A percentile compares a stretch with the other conserved stretches of the same genome.
These are phyloP conservation scores for Vitis vinifera DNA, from an alignment of 164 flowering plant genomes.

Conservation along the genomic window ASM3070453v1 NC_081819.1:17955001-17955500, in stretches of 20 bases:
- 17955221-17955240: conserved; percentile 92
- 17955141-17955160: background rate
- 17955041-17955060: too few relatives aligned
- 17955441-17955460: too few relatives aligned
- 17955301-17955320: conserved; percentile 98
- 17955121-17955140: background rate
- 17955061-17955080: too few relatives aligned
- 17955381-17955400: background rate
- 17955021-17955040: too few relatives aligned
- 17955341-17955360: conserved; percentile 43
- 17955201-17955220: conserved; percentile 68
- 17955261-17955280: conserved; percentile 93
- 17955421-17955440: background rate
- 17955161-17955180: too few relatives aligned
- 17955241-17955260: conserved; percentile 93
- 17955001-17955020: too few relatives aligned
- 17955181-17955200: conserved; percentile 37
- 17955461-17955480: too few relatives aligned
- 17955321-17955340: conserved; percentile 85
- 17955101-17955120: background rate
- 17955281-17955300: conserved; percentile 98
- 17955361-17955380: background rate
- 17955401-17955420: background rate
- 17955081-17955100: background rate
- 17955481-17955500: too few relatives aligned